Base-by-base conservation (phyloP, 352 stramenopile genomes). In the Phytophthora megakarya region DNA sequence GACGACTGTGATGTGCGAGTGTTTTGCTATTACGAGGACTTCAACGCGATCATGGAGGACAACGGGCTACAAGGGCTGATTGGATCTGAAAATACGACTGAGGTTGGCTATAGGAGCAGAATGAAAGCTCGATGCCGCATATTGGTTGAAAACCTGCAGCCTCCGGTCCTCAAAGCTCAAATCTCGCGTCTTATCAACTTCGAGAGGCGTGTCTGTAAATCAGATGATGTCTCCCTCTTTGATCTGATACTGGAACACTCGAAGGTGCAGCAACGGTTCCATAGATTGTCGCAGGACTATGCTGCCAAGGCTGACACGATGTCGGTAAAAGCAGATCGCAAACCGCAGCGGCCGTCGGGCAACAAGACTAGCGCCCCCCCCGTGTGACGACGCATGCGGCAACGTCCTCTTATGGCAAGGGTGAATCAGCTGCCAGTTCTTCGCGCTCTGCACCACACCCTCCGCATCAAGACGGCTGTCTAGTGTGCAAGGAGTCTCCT, bases 231-330 rank as follows among this genome's bases (percentile, higher is more conserved):
- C 26, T n/a, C 48, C 33, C 48, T 56, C 33, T 56, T 56, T 33
- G 33, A 56, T 15, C 23, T 56, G 32, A 45, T 56, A 56, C 19
- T 56, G 48, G 48, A 56, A 16, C 48, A 56, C 30, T 18, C 32
- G 32, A 46, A 45, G 7, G 48, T 56, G 19, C 48, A 56, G 13
- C 32, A 56, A 22, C 33, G 21, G 30, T 42, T 54, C 30, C 22
- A 54, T n/a, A n/a, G n/a, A n/a, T n/a, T n/a, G n/a, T n/a, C n/a
- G n/a, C n/a, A n/a, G n/a, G n/a, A 57, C 19, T 28, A n/a, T n/a
- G n/a, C n/a, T 23, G 5, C 13, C 16, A 54, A 58, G 46, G n/a
- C 38, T 54, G 47, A 38, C 23, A 10, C 44, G 7, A 39, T 11
- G 28, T 5, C 11, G 7, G n/a, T 4, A 15, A 52, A 52, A 13